Evolutionary conservation across 371 early-diverging fungal genomes (phyloP), one percentile per base, ranked within the genome.

Genomic region (Dinochytrium kinnereticum): DNA sequence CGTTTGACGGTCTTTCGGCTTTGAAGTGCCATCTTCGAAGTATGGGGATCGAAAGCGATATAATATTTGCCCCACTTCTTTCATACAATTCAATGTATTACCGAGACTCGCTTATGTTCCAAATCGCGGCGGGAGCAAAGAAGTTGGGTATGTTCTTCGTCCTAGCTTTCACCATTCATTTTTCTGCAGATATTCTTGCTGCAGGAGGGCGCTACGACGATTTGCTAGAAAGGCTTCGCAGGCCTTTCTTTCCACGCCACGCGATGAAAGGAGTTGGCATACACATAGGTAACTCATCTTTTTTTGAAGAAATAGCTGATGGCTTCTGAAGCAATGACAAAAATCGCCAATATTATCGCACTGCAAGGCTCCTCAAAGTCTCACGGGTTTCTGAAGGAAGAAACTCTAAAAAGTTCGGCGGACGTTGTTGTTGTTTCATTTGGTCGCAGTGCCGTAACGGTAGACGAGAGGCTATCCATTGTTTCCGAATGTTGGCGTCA

Each of bases 131-230:
- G 1, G 85, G 88, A 68, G 87, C 88, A 1, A 91, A 89, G 70
- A 83, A 88, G 68, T 70, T 84, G 17, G 78, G 81, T 81, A 51
- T n/a, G 76, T 19, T 61, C n/a, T 51, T 5, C 21, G 51, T 37
- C n/a, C 1, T 19, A 38, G 15, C 24, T 24, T n/a, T 38, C 2
- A 1, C 2, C 30, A 15, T 51, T 10, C 5, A 17, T 5, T 51
- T 3, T 28, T 26, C 30, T 55, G 26, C 2, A 77, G 94, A 93
- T 68, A 88, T 95, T 3, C 72, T 95, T 7, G 95, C 95, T 0
- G 92, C 91, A 0, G 95, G 95, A 36, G 95, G 95, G 33, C 83
- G 92, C 68, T 96, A 97, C 66, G 96, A 97, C 78, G 83, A 84
- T 13, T 69, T 94, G 64, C 79, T 94, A 36, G 76, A 80, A 37